Evolutionary conservation across 2,329 filamentous ascomycete species (phyloP).

Genomic region (Aspergillus proliferans): DNA sequence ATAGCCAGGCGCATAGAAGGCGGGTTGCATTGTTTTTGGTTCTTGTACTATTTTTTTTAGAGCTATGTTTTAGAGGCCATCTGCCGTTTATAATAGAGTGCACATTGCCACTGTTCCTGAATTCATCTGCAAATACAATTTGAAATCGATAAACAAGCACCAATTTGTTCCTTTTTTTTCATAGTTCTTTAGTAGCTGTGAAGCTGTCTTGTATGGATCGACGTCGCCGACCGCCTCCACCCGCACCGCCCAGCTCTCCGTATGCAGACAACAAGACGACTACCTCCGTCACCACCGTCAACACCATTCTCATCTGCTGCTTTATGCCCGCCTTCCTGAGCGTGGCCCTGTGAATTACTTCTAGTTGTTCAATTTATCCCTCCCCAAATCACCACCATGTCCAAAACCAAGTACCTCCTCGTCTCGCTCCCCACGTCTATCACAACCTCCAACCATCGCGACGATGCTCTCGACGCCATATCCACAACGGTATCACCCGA

Average conservation of each 20-base stretch:
- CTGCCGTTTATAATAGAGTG: neutral
- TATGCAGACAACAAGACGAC: neutral
- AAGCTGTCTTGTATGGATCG: neutral
- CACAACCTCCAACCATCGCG: slow-evolving; percentile 69
- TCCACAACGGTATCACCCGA: slow-evolving; percentile 66
- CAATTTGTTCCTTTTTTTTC: too few species aligned
- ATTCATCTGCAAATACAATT: too few species aligned
- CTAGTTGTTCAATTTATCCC: neutral
- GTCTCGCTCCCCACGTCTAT: slow-evolving; percentile 86
- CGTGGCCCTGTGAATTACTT: slow-evolving; percentile 13
- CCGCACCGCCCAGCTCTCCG: neutral
- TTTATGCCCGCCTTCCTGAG: slow-evolving; percentile 19
- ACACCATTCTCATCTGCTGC: slow-evolving; percentile 2
- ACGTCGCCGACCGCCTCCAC: neutral
- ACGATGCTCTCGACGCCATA: slow-evolving; percentile 74
- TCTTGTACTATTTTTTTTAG: neutral
- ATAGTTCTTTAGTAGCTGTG: neutral
- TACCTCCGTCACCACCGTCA: slow-evolving; percentile 2
- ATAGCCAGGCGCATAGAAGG: neutral
- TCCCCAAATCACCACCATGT: slow-evolving; percentile 27
- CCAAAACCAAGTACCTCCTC: slow-evolving; percentile 66
- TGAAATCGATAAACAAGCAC: too few species aligned
- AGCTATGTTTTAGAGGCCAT: neutral
- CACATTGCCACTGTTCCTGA: neutral
- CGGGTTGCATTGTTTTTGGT: neutral